These are phyloP conservation scores for Byssochlamys sp. DNA, from an alignment of 2,329 filamentous ascomycete species.

Conservation along the genomic window DNA sequence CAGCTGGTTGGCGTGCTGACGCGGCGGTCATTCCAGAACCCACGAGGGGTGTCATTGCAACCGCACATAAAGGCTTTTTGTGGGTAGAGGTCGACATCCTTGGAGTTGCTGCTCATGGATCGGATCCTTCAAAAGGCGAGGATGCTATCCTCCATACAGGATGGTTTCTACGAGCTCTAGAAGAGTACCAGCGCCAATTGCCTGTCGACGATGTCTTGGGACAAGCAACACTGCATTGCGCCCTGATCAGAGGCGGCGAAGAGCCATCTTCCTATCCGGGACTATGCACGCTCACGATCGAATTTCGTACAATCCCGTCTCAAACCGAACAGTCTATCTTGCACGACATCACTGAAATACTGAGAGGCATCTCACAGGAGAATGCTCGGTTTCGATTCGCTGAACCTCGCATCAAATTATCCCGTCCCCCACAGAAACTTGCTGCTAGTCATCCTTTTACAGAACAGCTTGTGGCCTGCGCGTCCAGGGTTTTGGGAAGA, in stretches of 20 bases:
- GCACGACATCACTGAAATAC: slow-evolving; percentile 29
- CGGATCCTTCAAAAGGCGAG: slow-evolving; percentile 33
- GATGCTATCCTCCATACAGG: slow-evolving; percentile 44
- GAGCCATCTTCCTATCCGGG: slow-evolving; percentile 45
- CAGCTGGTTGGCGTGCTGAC: slow-evolving; percentile 46
- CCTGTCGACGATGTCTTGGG: slow-evolving; percentile 27
- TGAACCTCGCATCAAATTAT: slow-evolving; percentile 31
- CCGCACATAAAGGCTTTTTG: slow-evolving; percentile 44
- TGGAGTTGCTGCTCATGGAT: slow-evolving; percentile 28
- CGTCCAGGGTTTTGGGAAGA: slow-evolving; percentile 17
- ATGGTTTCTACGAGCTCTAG: slow-evolving; percentile 39
- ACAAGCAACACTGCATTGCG: slow-evolving; percentile 38
- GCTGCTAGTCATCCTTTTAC: slow-evolving; percentile 34
- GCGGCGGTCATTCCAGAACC: slow-evolving; percentile 44
- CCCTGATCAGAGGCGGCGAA: slow-evolving; percentile 42
- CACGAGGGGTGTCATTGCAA: slow-evolving; percentile 34
- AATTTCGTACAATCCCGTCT: slow-evolving; percentile 40
- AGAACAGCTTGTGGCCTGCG: slow-evolving; percentile 19
- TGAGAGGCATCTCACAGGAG: slow-evolving; percentile 23
- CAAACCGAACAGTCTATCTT: slow-evolving; percentile 33
- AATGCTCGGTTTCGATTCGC: slow-evolving; percentile 33
- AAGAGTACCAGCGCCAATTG: slow-evolving; percentile 33
- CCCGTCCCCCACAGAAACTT: slow-evolving; percentile 37
- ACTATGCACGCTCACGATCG: slow-evolving; percentile 40
- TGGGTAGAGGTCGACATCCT: slow-evolving; percentile 27